Evolutionary conservation across 495 filamentous ascomycete species (phyloP), one percentile per base, ranked within the genome.

Genomic region (Stereocaulon alpinum): DNA sequence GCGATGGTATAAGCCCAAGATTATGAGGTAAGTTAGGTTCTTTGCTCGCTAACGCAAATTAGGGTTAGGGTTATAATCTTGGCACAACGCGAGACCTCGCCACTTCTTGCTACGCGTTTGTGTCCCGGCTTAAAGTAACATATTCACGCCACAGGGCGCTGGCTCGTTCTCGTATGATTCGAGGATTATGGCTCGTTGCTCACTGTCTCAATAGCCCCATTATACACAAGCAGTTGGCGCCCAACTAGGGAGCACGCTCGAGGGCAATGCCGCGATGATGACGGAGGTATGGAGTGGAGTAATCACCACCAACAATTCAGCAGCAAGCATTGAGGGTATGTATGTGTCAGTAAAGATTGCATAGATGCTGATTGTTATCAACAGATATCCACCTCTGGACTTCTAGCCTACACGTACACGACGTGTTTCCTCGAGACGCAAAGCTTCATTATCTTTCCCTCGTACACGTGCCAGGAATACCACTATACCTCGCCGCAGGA

Each of bases 401-500:
- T 30, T 30, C 37, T 15, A 42, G 20, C 4, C 32, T 17, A 15
- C 15, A 27, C 15, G 14, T n/a, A 7, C 52, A 7, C 18, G 9
- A 30, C 15, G 34, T 30, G 1, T 24, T 66, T 30, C 59, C 69
- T 17, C 74, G 68, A 50, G 62, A 71, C 29, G 64, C 72, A 7
- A 69, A 63, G 32, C 69, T 80, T 15, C 60, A 55, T 40, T 68
- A 78, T 41, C 72, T 70, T n/a, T 70, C 69, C 51, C 74, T 75
- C 41, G 76, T 80, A 29, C 73, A 80, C 18, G 74, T 76, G 15
- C 64, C 74, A 12, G 61, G 74, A 3, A 75, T 80, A 10, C 78
- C 78, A 32, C 65, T 80, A 3, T 73, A 78, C 54, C 73, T 76
- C 15, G 73, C 74, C 50, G 71, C 70, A n/a, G 77, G 78, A n/a